Percentiles rank a stretch among this genome's conserved stretches.
phyloP scores from a whole-genome alignment of 352 stramenopile species.

The Globisporangium cederbergense region DNA sequence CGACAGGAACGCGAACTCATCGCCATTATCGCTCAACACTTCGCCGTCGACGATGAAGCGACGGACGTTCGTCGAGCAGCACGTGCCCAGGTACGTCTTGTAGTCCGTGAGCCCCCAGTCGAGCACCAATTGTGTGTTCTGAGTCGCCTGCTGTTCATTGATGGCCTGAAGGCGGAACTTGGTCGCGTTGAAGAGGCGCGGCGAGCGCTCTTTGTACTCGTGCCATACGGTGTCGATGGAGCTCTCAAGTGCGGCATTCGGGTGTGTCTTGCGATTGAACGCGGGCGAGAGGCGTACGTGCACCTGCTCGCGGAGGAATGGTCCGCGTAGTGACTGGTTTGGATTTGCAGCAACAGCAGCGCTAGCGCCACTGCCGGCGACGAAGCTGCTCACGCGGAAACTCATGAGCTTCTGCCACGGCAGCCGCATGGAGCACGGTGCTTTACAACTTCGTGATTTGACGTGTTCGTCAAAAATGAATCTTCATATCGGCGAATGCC shows the following conservation, averaged over 20 bases:
- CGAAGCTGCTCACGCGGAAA: conserved; percentile 33
- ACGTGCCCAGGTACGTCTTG: conserved; percentile 72
- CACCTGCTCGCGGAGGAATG: conserved; percentile 32
- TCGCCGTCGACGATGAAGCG: conserved; percentile 36
- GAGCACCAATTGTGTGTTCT: conserved; percentile 20
- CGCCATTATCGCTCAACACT: not conserved
- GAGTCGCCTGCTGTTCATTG: not conserved
- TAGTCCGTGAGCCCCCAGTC: conserved; percentile 68
- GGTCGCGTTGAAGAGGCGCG: conserved; percentile 67
- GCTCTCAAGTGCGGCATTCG: conserved; percentile 35
- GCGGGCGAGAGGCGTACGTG: conserved; percentile 34
- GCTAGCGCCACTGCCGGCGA: not conserved
- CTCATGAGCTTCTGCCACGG: conserved; percentile 35
- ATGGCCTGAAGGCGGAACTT: conserved; percentile 56
- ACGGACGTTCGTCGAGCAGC: conserved; percentile 41
- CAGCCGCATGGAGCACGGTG: conserved; percentile 11
- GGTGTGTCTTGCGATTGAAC: conserved; percentile 44
- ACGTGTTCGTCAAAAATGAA: no score
- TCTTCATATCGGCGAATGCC: no score
- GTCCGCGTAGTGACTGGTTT: conserved; percentile 9
- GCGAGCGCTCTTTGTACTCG: conserved; percentile 24
- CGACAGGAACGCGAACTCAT: conserved; percentile 62
- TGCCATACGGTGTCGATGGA: conserved; percentile 40
- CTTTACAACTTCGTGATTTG: no score
- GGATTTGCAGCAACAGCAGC: not conserved